Base-by-base conservation (phyloP, 495 filamentous ascomycete genomes). In the Penicillium verhagenii region DNA sequence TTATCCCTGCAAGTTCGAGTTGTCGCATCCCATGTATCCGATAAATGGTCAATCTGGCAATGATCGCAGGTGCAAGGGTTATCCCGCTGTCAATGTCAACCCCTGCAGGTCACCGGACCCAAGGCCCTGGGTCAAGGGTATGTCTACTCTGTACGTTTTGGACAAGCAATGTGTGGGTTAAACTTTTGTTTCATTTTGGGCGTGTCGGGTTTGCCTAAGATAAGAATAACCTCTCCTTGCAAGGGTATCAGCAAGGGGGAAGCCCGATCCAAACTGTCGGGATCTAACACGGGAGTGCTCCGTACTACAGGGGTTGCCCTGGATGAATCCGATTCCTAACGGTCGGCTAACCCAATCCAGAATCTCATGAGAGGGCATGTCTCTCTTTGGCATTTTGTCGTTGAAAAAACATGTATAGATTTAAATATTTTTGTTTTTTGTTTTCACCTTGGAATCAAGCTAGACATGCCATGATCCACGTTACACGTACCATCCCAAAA, bases 291-390 rank as follows among this genome's bases (percentile, higher is more conserved):
- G 33, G 13, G 29, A n/a, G n/a, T n/a, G n/a, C n/a, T n/a, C n/a
- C n/a, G n/a, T n/a, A n/a, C n/a, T n/a, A n/a, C n/a, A n/a, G n/a
- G n/a, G n/a, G n/a, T n/a, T n/a, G n/a, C n/a, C n/a, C n/a, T n/a
- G 25, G 11, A 19, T 6, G 24, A 21, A 24, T 19, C n/a, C 14
- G 6, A 60, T 56, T 59, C 52, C 29, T 33, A 65, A 65, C 59
- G 63, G 60, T 51, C 51, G 50, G 50, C 58, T 61, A 64, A 49
- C 61, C 52, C 13, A 19, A 51, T 64, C 16, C 21, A 48, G 46
- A 48, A 48, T 4, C 20, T 26, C 20, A 24, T 28, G 14, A 14
- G 14, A n/a, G 4, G 14, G 16, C 33, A 14, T 35, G 33, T 35
- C 38, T 42, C 18, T n/a, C n/a, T n/a, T n/a, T n/a, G n/a, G n/a